Conservation (phyloP, 1,284 basidiomycete genomes). For the Ceratobasidium sp. region DNA sequence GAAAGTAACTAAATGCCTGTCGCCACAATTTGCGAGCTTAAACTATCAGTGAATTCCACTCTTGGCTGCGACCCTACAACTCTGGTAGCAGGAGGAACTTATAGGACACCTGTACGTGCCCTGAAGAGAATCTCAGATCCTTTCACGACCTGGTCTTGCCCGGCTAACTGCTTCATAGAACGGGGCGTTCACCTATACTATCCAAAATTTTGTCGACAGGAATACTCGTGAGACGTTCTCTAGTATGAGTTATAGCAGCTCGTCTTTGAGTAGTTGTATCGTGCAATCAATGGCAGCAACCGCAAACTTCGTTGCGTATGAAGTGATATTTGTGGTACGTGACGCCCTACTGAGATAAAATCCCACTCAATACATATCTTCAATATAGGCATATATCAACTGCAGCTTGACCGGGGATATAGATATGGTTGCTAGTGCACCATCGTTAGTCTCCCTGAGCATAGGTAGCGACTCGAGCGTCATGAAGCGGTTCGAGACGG, state of each 20-base stretch:
- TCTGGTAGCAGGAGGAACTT: too few relatives aligned
- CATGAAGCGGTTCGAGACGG: background rate
- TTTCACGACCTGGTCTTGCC: too few relatives aligned
- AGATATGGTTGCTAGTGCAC: background rate
- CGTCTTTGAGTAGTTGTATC: background rate
- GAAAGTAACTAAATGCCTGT: too few relatives aligned
- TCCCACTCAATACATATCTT: background rate
- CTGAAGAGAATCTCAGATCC: too few relatives aligned
- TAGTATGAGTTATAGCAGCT: background rate
- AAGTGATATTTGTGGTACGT: background rate
- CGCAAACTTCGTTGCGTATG: background rate
- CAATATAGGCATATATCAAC: background rate
- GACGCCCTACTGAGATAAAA: background rate
- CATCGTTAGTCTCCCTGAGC: background rate
- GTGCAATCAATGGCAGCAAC: background rate
- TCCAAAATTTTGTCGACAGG: too few relatives aligned
- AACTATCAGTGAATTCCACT: too few relatives aligned
- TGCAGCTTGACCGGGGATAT: background rate
- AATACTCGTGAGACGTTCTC: background rate
- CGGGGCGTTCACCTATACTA: too few relatives aligned
- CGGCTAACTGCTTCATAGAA: too few relatives aligned
- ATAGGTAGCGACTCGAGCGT: background rate
- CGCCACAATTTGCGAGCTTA: too few relatives aligned
- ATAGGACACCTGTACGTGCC: too few relatives aligned
- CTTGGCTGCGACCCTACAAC: too few relatives aligned